These are phyloP conservation scores for Zygnema circumcarinatum DNA, from an alignment of 139 green algal genomes.

Conservation along the genomic window DNA sequence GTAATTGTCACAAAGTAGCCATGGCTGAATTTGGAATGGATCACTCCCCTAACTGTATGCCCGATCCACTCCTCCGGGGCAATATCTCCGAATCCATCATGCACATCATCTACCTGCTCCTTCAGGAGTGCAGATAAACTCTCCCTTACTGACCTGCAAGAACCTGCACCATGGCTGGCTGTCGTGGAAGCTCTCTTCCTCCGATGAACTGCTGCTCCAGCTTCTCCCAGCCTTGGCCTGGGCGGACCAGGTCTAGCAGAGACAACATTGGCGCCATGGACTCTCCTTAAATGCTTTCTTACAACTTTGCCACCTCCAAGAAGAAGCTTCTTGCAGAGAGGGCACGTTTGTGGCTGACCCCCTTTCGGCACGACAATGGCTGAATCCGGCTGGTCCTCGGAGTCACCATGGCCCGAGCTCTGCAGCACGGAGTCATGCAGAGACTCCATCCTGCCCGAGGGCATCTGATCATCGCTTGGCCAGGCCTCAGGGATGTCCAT, in stretches of 20 bases:
- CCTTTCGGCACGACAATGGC: not conserved
- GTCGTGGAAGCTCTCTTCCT: not conserved
- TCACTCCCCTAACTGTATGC: not conserved
- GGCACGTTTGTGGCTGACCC: not conserved
- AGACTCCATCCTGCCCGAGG: not conserved
- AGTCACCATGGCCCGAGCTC: not conserved
- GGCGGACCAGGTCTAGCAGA: not conserved
- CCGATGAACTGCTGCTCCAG: not conserved
- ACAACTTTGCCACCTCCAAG: not conserved
- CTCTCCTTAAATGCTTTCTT: constrained; percentile 3
- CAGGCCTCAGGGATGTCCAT: not conserved
- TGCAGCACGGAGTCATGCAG: not conserved
- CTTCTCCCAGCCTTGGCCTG: not conserved
- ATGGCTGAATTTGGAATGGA: not conserved
- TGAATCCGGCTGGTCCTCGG: not conserved
- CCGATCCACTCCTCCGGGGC: not conserved
- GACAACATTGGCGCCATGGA: not conserved
- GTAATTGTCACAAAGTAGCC: not conserved
- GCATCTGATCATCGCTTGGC: not conserved
- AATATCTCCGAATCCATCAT: not conserved
- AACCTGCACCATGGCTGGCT: not conserved
- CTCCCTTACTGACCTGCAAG: not conserved
- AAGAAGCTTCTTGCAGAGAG: not conserved
- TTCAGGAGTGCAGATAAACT: not conserved
- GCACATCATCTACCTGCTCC: not conserved